Evolutionary conservation across 2,329 filamentous ascomycete genomes (phyloP).

Genomic region (Diaporthe batatas): DNA sequence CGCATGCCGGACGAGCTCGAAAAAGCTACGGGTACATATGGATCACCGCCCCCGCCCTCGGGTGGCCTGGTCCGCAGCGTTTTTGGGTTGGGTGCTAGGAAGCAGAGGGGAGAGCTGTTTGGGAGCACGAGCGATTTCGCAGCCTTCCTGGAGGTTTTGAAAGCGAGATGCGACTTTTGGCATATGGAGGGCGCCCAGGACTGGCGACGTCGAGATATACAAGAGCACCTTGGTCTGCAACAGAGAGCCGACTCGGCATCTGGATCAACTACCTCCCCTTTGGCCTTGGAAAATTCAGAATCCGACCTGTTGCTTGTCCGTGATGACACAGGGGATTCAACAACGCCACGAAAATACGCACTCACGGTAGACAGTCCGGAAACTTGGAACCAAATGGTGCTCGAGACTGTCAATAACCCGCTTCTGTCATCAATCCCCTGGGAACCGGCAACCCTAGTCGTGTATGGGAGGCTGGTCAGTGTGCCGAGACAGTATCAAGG

Average conservation of each 20-base stretch:
- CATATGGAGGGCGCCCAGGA: conserved; percentile 83
- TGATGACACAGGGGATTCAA: conserved; percentile 36
- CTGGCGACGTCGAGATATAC: conserved; percentile 71
- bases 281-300: conserved; percentile 15
- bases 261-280: background rate
- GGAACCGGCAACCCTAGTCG: conserved; percentile 58
- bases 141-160: conserved; percentile 80
- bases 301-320: conserved; percentile 29
- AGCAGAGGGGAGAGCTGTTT: conserved; percentile 64
- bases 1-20: conserved; percentile 86
- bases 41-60: conserved; percentile 67
- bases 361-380: conserved; percentile 45
- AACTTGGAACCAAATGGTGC: conserved; percentile 47
- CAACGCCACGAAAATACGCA: conserved; percentile 49
- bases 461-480: conserved; percentile 74
- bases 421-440: conserved; percentile 51
- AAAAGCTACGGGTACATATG: conserved; percentile 80
- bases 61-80: conserved; percentile 65
- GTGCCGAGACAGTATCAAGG: conserved; percentile 71
- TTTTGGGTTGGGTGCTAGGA: conserved; percentile 56
- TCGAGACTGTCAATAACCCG: conserved; percentile 38
- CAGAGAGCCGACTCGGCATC: background rate
- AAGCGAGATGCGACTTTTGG: conserved; percentile 85
- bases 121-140: conserved; percentile 79
- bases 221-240: conserved; percentile 31